phyloP scores from a whole-genome alignment of 169 alveolate species.

The Plasmodium vinckei region DNA sequence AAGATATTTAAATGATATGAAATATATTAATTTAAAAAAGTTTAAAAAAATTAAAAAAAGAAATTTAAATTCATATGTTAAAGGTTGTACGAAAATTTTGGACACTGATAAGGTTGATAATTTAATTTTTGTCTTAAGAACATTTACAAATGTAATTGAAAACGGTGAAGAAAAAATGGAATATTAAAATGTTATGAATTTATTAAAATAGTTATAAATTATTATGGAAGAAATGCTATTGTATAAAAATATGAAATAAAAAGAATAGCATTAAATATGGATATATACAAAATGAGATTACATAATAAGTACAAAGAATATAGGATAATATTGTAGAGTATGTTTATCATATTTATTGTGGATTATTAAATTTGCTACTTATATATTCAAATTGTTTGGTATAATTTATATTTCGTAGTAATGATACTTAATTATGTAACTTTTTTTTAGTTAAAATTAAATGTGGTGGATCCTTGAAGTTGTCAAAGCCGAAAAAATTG shows the following conservation, averaged over 20 bases:
- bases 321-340: too few relatives aligned
- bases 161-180: background rate
- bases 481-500: too few relatives aligned
- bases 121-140: conserved; percentile 20
- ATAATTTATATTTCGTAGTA: too few relatives aligned
- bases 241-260: background rate
- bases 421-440: too few relatives aligned
- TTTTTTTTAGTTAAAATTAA: too few relatives aligned
- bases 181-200: background rate
- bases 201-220: background rate
- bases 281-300: too few relatives aligned
- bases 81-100: conserved; percentile 50
- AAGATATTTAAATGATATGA: conserved; percentile 56
- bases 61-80: conserved; percentile 50
- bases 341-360: too few relatives aligned
- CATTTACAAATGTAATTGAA: conserved; percentile 19
- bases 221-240: background rate
- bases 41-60: conserved; percentile 43
- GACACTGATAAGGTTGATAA: conserved; percentile 21
- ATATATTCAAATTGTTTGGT: too few relatives aligned
- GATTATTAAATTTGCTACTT: too few relatives aligned
- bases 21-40: conserved; percentile 50
- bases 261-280: too few relatives aligned
- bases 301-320: too few relatives aligned
- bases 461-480: too few relatives aligned